Conservation (phyloP, 1,284 basidiomycete species). For the Papiliotrema flavescens region DNA sequence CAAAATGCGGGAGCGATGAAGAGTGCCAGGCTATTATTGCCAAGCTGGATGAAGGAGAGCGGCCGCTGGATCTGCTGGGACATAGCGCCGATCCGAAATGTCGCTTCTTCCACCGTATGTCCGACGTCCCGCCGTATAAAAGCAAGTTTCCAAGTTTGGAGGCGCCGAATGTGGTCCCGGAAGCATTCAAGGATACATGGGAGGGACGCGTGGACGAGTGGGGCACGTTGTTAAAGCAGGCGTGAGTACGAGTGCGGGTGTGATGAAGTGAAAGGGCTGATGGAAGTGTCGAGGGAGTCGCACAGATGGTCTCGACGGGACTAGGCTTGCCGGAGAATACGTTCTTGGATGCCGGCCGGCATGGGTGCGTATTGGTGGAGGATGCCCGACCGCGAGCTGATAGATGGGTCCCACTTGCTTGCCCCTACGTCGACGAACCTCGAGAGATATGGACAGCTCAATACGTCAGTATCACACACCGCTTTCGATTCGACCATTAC, state of each 20-base stretch:
- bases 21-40: slow-evolving; percentile 45
- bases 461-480: slow-evolving; percentile 31
- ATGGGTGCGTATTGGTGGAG: slow-evolving; percentile 60
- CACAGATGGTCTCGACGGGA: slow-evolving; percentile 77
- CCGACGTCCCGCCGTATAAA: slow-evolving; percentile 66
- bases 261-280: neutral
- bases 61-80: slow-evolving; percentile 65
- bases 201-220: slow-evolving; percentile 66
- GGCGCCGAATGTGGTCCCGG: slow-evolving; percentile 73
- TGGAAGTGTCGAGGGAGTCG: slow-evolving; percentile 68
- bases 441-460: slow-evolving; percentile 66
- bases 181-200: slow-evolving; percentile 61
- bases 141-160: slow-evolving; percentile 71
- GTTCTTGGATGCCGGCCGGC: slow-evolving; percentile 72
- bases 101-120: slow-evolving; percentile 88
- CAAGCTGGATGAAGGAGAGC: slow-evolving; percentile 63
- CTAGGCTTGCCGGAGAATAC: slow-evolving; percentile 64
- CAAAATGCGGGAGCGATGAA: slow-evolving; percentile 63
- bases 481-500: neutral
- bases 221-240: slow-evolving; percentile 78
- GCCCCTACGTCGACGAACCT: slow-evolving; percentile 89
- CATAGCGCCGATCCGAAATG: slow-evolving; percentile 86
- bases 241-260: slow-evolving; percentile 55
- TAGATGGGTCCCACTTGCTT: slow-evolving; percentile 74
- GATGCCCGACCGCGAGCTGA: neutral